Evolutionary conservation across 352 stramenopile genomes (phyloP).

Genomic region (Globisporangium viniferum): DNA sequence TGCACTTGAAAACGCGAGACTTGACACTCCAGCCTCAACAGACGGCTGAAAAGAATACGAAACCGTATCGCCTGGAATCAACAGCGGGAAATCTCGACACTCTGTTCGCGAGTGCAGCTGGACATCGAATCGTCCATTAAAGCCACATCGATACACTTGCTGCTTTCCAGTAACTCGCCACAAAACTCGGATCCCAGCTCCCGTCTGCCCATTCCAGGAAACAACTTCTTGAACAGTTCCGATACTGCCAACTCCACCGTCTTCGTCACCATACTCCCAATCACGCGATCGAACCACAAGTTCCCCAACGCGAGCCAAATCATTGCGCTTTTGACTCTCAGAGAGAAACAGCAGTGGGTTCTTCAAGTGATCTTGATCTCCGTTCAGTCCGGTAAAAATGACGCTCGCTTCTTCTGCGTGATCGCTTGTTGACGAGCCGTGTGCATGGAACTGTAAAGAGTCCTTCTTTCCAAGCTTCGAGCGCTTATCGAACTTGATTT

Average conservation of each 20-base stretch:
- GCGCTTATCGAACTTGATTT: conserved; percentile 65
- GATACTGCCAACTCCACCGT: conserved; percentile 54
- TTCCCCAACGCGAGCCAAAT: conserved; percentile 39
- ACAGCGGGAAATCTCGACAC: conserved; percentile 28
- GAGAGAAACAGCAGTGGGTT: conserved; percentile 38
- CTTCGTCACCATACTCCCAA: conserved; percentile 75
- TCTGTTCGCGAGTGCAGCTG: conserved; percentile 24
- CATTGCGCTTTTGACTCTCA: conserved; percentile 27
- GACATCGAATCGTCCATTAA: conserved; percentile 60
- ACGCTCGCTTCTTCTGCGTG: not conserved
- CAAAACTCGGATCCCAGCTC: conserved; percentile 52
- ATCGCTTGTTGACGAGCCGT: not conserved
- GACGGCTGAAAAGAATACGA: conserved; percentile 30
- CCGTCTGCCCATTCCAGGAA: conserved; percentile 41
- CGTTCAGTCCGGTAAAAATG: conserved; percentile 32
- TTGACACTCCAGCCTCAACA: conserved; percentile 4
- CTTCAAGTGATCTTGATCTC: conserved; percentile 24
- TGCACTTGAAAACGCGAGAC: conserved; percentile 7
- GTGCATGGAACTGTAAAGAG: conserved; percentile 23
- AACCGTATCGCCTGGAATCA: conserved; percentile 43
- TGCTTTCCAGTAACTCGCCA: conserved; percentile 40
- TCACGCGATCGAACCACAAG: conserved; percentile 56
- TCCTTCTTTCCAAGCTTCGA: conserved; percentile 42
- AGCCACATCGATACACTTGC: conserved; percentile 62
- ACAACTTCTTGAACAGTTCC: conserved; percentile 57